phyloP scores from a whole-genome alignment of 495 filamentous ascomycete species.

The Staphylotrichum longicolle region DNA sequence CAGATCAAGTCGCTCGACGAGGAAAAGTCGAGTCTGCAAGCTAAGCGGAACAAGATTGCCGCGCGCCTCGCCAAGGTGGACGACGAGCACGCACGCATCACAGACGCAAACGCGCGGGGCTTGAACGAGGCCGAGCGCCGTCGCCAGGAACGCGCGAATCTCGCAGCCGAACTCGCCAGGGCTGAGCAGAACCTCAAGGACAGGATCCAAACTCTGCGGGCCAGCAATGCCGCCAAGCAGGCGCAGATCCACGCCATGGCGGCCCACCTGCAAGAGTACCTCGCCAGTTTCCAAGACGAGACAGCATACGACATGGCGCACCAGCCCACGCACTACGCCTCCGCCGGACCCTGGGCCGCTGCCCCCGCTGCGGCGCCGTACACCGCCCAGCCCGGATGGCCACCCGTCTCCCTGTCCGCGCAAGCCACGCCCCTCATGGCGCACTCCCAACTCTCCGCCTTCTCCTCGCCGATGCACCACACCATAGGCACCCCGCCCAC shows the following conservation, averaged over 20 bases:
- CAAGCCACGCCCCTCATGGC: slow-evolving; percentile 26
- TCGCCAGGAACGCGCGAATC: slow-evolving; percentile 62
- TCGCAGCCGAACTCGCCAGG: slow-evolving; percentile 62
- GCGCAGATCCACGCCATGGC: slow-evolving; percentile 42
- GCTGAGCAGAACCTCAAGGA: slow-evolving; percentile 49
- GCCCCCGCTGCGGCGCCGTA: slow-evolving; percentile 17
- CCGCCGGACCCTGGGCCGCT: slow-evolving; percentile 27
- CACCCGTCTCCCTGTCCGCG: slow-evolving; percentile 27
- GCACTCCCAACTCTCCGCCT: slow-evolving; percentile 22
- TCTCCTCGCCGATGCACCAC: slow-evolving; percentile 24
- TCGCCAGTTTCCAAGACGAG: slow-evolving; percentile 40
- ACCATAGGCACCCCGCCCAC: slow-evolving; percentile 25
- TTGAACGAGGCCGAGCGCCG: slow-evolving; percentile 72
- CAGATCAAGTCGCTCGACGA: slow-evolving; percentile 62
- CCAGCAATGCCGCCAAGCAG: slow-evolving; percentile 42
- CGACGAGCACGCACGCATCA: slow-evolving; percentile 73
- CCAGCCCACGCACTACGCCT: slow-evolving; percentile 23
- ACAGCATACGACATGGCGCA: slow-evolving; percentile 26
- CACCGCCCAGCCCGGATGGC: slow-evolving; percentile 29
- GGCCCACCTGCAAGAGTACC: slow-evolving; percentile 39
- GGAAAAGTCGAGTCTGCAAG: slow-evolving; percentile 63
- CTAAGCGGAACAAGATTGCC: slow-evolving; percentile 75
- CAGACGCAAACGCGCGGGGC: slow-evolving; percentile 70
- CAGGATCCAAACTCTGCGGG: slow-evolving; percentile 37
- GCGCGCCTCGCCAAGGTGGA: slow-evolving; percentile 72